Evolutionary conservation across 768 basidiomycete genomes (phyloP), one percentile per base, ranked within the genome.

Genomic region (Suillus cothurnatus): DNA sequence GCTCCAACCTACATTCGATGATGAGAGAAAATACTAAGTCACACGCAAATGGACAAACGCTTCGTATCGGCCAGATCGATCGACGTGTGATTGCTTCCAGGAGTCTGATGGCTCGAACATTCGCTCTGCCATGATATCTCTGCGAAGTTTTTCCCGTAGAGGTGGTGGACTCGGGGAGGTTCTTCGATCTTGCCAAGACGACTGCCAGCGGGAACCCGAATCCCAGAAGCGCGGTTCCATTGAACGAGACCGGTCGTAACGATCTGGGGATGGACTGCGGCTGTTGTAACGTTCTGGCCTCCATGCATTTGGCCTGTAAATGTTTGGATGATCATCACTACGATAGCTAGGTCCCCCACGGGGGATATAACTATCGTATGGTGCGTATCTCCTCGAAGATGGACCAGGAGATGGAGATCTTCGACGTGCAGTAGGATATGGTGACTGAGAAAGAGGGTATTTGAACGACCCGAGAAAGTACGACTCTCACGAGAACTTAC

Each of bases 81-180:
- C 85, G 58, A 70, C 70, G 69, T 86, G 86, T 11, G 77, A 75
- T 68, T 88, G 85, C 72, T 88, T 90, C 91, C 91, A 92, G 38
- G 80, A 76, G 23, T 89, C 87, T 39, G 88, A 89, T 38, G 91
- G 89, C 72, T 92, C 91, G 71, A 92, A 87, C 81, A 87, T 85
- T 68, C 88, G 81, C 65, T 84, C 78, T 15, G 81, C 78, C 56
- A 80, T 74, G 64, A 73, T 74, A 64, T 82, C 81, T 61, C 79
- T 77, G 64, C 74, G 73, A 53, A 47, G 70, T 67, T 76, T 74
- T 61, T 73, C 71, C 76, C 73, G 72, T 61, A 73, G 65, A 41
- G 67, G 70, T 65, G 80, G 74, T 64, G 75, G 75, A n/a, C 74
- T 79, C 28, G 79, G 70, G 50, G 77, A 74, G 66, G 82, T 78